Evolutionary conservation across 1,139 yeast genomes (phyloP).

Genomic region (Yamadazyma epiphylla): DNA sequence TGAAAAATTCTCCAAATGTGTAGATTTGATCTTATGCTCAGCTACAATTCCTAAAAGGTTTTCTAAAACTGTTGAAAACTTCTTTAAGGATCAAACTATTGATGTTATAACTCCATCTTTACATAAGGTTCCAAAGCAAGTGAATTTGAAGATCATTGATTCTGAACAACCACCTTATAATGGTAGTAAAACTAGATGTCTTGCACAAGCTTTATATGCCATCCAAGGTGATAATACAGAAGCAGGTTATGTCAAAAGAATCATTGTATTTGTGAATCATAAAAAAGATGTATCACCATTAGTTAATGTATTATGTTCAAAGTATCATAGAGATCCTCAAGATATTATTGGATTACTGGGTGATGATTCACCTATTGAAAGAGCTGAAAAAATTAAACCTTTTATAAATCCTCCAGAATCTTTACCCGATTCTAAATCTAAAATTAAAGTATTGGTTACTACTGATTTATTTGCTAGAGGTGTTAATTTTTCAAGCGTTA

Average conservation of each 20-base stretch:
- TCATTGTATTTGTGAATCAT: constrained; percentile 82
- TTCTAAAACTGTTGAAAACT: constrained; percentile 53
- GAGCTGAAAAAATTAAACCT: constrained; percentile 52
- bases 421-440: constrained; percentile 27
- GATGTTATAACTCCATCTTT: constrained; percentile 72
- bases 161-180: constrained; percentile 73
- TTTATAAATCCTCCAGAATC: constrained; percentile 59
- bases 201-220: constrained; percentile 86
- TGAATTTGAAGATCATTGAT: constrained; percentile 72
- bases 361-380: constrained; percentile 52
- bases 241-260: constrained; percentile 69
- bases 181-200: constrained; percentile 77
- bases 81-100: constrained; percentile 63
- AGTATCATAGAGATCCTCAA: constrained; percentile 52
- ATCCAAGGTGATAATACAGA: constrained; percentile 84
- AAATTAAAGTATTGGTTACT: constrained; percentile 68
- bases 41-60: constrained; percentile 88
- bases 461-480: constrained; percentile 92
- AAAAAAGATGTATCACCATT: constrained; percentile 61
- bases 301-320: constrained; percentile 47
- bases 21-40: constrained; percentile 72
- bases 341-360: constrained; percentile 62
- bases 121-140: constrained; percentile 75
- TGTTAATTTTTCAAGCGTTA: constrained; percentile 74
- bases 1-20: constrained; percentile 48